phyloP scores from a whole-genome alignment of 2,329 filamentous ascomycete species.

The Ophiostoma himal-ulmi region DNA sequence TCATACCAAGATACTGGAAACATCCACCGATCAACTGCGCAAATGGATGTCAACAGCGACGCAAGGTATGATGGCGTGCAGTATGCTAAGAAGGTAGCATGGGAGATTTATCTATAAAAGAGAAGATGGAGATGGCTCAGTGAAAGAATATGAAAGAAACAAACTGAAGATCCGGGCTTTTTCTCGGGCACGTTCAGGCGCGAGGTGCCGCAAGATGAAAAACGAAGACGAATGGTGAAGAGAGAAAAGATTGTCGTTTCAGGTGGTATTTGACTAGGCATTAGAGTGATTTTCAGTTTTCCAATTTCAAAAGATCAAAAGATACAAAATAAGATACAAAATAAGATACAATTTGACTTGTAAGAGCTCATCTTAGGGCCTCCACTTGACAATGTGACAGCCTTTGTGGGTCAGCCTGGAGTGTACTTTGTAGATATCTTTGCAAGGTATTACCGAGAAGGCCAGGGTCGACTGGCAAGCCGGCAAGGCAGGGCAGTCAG shows the following conservation, averaged over 20 bases:
- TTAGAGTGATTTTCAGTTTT: too few relatives aligned
- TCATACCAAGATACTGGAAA: constrained; percentile 10
- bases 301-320: too few relatives aligned
- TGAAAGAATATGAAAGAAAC: background rate
- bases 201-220: constrained; percentile 4
- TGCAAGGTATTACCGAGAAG: background rate
- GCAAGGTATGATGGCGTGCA: constrained; percentile 1
- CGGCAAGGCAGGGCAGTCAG: background rate
- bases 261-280: too few relatives aligned
- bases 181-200: constrained; percentile 2
- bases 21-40: constrained; percentile 12
- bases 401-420: background rate
- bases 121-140: background rate
- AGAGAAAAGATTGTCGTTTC: background rate
- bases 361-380: background rate
- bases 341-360: background rate
- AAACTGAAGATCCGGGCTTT: background rate
- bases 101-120: background rate
- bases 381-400: constrained; percentile 9
- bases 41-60: background rate
- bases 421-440: background rate
- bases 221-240: background rate
- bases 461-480: background rate
- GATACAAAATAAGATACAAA: too few relatives aligned
- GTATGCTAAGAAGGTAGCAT: background rate